These are phyloP conservation scores for Phylloporus sp. DNA, from an alignment of 768 basidiomycete genomes.

Conservation along the genomic window DNA sequence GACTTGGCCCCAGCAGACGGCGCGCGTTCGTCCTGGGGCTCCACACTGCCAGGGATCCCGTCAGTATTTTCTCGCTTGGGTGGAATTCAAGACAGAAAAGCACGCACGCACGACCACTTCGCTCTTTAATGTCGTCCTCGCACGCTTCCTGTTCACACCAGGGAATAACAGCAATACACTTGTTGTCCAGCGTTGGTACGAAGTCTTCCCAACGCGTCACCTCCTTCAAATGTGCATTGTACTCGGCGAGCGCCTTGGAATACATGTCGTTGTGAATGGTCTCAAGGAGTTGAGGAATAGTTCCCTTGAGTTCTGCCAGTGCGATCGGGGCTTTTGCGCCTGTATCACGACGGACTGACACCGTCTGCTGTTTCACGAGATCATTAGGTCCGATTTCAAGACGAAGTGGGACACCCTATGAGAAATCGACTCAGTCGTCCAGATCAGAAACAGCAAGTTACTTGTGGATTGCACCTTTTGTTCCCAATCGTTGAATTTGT, in stretches of 20 bases:
- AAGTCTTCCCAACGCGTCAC: constrained; percentile 89
- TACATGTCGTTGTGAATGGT: constrained; percentile 92
- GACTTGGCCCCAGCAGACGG: constrained; percentile 98
- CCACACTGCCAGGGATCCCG: constrained; percentile 48
- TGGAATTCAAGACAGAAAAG: constrained; percentile 2
- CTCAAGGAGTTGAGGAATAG: constrained; percentile 67
- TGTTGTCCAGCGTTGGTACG: constrained; percentile 86
- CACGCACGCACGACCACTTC: constrained; percentile 74
- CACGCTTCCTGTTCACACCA: constrained; percentile 95
- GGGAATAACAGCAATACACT: constrained; percentile 83
- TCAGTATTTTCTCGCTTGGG: background rate
- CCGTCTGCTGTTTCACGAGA: constrained; percentile 74
- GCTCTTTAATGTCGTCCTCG: constrained; percentile 98
- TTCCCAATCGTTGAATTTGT: constrained; percentile 99
- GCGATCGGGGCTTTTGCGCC: constrained; percentile 56
- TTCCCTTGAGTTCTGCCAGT: constrained; percentile 42
- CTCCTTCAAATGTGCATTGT: constrained; percentile 64
- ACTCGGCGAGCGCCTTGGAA: constrained; percentile 65
- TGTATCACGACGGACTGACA: constrained; percentile 81
- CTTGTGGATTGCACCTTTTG: constrained; percentile 62
- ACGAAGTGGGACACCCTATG: constrained; percentile 90
- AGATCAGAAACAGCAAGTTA: background rate
- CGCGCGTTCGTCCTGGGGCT: constrained; percentile 89
- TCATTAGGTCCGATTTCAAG: constrained; percentile 97
- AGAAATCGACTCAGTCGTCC: background rate